phyloP scores from a whole-genome alignment of 768 basidiomycete species.

The Termitomyces sp. region DNA sequence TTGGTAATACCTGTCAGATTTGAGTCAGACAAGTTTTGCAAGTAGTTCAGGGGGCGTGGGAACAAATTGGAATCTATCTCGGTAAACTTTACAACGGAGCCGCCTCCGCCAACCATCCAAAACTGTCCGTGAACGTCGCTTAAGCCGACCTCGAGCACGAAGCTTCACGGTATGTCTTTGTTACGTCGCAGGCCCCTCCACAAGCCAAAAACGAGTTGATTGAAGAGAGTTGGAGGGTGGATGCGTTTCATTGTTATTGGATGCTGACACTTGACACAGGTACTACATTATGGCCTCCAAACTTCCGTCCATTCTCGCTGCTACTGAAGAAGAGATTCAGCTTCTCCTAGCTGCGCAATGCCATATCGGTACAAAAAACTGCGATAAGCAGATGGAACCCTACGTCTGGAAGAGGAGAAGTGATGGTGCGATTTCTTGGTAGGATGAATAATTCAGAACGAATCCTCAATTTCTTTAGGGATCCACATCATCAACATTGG shows the following conservation, averaged over 20 bases:
- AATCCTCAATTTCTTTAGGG: conserved; percentile 41
- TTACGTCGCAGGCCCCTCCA: conserved; percentile 9
- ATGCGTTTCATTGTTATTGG: conserved; percentile 27
- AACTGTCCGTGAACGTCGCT: conserved; percentile 40
- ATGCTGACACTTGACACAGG: conserved; percentile 30
- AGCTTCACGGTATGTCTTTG: conserved; percentile 40
- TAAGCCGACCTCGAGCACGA: conserved; percentile 35
- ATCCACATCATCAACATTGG: conserved; percentile 97
- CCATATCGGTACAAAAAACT: conserved; percentile 98
- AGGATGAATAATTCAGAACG: not conserved
- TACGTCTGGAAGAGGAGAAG: conserved; percentile 97
- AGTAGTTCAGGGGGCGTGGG: conserved; percentile 24
- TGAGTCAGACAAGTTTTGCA: too few species aligned
- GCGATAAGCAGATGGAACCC: conserved; percentile 97
- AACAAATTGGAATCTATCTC: conserved; percentile 20
- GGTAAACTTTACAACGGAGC: conserved; percentile 26
- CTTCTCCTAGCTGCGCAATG: conserved; percentile 92
- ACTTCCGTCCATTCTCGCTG: conserved; percentile 88
- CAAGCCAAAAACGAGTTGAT: conserved; percentile 26
- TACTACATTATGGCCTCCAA: conserved; percentile 66
- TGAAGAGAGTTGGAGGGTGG: conserved; percentile 32
- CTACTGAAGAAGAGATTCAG: conserved; percentile 97
- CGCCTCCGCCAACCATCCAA: conserved; percentile 28
- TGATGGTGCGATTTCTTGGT: conserved; percentile 64
- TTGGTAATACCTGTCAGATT: too few species aligned